Base-by-base conservation (phyloP, 768 basidiomycete genomes). In the Suillus occidentalis region DNA sequence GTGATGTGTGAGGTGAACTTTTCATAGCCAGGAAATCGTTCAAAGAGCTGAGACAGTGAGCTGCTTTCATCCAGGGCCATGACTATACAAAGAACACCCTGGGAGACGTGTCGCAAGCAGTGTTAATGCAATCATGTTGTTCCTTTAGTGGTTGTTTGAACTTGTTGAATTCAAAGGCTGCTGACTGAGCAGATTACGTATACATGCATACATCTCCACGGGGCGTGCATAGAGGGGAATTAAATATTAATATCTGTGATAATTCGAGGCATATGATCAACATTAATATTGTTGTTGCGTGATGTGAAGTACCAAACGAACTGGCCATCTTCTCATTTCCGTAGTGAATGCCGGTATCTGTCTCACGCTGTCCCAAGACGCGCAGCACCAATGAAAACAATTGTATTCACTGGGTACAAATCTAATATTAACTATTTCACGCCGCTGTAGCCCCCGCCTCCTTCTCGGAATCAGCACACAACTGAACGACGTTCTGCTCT, bases 1-100 rank as follows among this genome's bases (percentile, higher is more conserved):
- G 65, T 63, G 63, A 77, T 59, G 37, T 76, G 75, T 10, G 60
- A n/a, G 31, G 68, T 64, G 14, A 76, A 72, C 16, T 66, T 65
- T 22, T 40, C 10, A 58, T 77, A 73, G 4, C 75, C 76, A 1
- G 75, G 72, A 28, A 75, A 67, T 0, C 37, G 56, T 43, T 68
- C 63, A 1, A 58, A 61, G 6, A 69, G 47, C n/a, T 61, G 66
- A 4, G 64, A 16, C 1, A 66, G 58, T 1, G n/a, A 47, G 3
- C 67, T 62, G 12, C 66, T 66, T 40, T 72, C 70, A 4, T 75
- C 66, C 72, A 73, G 68, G n/a, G 9, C 57, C 37, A 40, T 40
- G 18, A 14, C 6, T 5, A 42, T 50, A 20, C n/a, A 34, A 28
- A 6, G 58, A 14, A 63, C 31, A 31, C 22, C 28, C 25, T 7